Conservation (phyloP, 257 asterid species). For the Misopates orontium region DNA sequence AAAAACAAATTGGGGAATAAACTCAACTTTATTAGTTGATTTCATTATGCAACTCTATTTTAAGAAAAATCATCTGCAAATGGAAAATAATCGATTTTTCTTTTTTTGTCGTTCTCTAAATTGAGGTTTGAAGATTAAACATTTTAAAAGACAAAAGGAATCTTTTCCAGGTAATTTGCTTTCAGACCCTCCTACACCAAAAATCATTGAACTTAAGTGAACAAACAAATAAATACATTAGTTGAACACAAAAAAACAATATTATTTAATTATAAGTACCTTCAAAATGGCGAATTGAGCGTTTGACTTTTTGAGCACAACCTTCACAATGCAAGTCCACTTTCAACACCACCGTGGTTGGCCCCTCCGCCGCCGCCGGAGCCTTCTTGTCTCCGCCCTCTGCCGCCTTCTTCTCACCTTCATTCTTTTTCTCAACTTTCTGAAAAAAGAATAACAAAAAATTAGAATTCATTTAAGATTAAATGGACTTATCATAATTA, state of each 20-base stretch:
- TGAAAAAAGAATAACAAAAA: slow-evolving; percentile 28
- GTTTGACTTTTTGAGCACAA: slow-evolving; percentile 86
- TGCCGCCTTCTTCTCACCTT: slow-evolving; percentile 46
- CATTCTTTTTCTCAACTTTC: slow-evolving; percentile 50
- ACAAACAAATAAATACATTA: too few species aligned
- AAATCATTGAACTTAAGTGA: too few species aligned
- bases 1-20: too few species aligned
- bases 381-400: slow-evolving; percentile 50
- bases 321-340: slow-evolving; percentile 92
- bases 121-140: background rate
- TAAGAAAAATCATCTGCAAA: too few species aligned
- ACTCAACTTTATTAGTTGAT: too few species aligned
- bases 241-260: too few species aligned
- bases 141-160: background rate
- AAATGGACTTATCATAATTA: background rate
- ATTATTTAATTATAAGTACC: slow-evolving; percentile 35
- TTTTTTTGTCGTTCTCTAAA: background rate
- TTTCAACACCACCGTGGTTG: slow-evolving; percentile 55
- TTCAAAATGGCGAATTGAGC: slow-evolving; percentile 47
- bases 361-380: slow-evolving; percentile 26
- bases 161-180: slow-evolving; percentile 26
- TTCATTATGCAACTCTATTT: too few species aligned
- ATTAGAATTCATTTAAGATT: background rate
- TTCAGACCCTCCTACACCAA: slow-evolving; percentile 7
- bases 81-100: too few species aligned